Evolutionary conservation across 2,329 filamentous ascomycete species (phyloP).

Genomic region (Septoria petroselini): DNA sequence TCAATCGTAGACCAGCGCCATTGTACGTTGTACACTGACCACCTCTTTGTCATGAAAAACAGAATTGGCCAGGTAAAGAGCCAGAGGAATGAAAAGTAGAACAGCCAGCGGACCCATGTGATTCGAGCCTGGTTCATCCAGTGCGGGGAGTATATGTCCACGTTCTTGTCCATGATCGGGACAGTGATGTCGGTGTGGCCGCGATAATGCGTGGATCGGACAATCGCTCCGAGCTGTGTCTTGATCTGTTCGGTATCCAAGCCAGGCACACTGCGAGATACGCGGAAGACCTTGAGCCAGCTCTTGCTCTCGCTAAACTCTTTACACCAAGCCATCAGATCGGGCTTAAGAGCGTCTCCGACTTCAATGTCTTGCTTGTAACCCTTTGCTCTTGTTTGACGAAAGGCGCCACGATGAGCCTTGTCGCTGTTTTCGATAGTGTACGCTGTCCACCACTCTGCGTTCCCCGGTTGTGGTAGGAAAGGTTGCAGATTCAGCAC

Average conservation of each 20-base stretch:
- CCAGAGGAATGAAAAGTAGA: constrained; percentile 65
- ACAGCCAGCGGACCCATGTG: constrained; percentile 64
- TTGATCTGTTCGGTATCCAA: constrained; percentile 58
- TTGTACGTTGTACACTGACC: constrained; percentile 63
- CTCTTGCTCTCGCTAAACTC: constrained; percentile 60
- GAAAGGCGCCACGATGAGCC: constrained; percentile 62
- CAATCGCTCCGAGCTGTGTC: constrained; percentile 53
- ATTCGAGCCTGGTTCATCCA: constrained; percentile 63
- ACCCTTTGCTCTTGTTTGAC: constrained; percentile 52
- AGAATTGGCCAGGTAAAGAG: constrained; percentile 69
- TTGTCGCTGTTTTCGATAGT: constrained; percentile 59
- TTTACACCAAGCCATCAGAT: constrained; percentile 63
- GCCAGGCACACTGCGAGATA: constrained; percentile 52
- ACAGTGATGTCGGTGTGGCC: constrained; percentile 60
- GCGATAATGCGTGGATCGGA: constrained; percentile 65
- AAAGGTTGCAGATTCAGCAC: constrained; percentile 25
- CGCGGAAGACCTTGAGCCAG: constrained; percentile 53
- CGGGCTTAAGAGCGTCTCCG: constrained; percentile 40
- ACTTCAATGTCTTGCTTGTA: constrained; percentile 48
- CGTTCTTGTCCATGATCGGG: constrained; percentile 54
- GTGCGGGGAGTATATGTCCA: constrained; percentile 64
- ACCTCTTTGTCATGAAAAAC: constrained; percentile 64
- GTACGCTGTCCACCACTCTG: constrained; percentile 32
- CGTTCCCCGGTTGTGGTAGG: constrained; percentile 16
- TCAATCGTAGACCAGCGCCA: constrained; percentile 54